These are phyloP conservation scores for Linnemannia exigua DNA, from an alignment of 192 early-diverging fungal species.

Conservation along the genomic window DNA sequence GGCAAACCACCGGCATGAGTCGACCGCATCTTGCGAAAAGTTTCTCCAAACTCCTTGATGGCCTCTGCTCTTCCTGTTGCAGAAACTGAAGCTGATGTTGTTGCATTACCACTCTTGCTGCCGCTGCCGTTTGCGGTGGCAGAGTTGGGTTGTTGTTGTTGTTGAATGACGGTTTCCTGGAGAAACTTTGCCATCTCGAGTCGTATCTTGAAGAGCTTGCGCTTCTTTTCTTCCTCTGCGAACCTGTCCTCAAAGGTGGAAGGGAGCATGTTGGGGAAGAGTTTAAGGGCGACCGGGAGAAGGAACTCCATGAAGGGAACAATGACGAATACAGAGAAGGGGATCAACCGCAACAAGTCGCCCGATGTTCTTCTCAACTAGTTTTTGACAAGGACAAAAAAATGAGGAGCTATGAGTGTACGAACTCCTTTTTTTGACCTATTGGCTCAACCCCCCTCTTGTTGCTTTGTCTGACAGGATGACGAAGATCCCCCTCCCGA, in stretches of 20 bases:
- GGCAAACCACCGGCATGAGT: constrained; percentile 80
- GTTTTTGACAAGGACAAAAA: not conserved
- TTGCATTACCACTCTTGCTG: constrained; percentile 68
- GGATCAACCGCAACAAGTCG: constrained; percentile 90
- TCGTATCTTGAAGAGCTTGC: constrained; percentile 91
- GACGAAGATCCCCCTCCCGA: not conserved
- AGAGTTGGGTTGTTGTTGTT: constrained; percentile 74
- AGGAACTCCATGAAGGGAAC: constrained; percentile 97
- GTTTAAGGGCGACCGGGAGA: constrained; percentile 88
- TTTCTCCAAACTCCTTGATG: constrained; percentile 80
- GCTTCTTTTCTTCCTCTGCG: constrained; percentile 92
- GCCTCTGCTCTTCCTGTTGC: constrained; percentile 64
- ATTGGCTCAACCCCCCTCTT: not conserved
- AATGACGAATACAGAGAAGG: constrained; percentile 91
- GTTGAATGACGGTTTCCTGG: constrained; percentile 95
- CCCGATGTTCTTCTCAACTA: constrained; percentile 88
- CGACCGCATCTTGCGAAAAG: constrained; percentile 87
- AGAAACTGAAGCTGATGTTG: constrained; percentile 72
- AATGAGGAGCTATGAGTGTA: too few species aligned
- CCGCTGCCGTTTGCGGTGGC: not conserved
- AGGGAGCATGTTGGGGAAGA: constrained; percentile 98
- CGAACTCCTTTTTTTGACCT: too few species aligned
- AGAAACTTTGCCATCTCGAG: constrained; percentile 96
- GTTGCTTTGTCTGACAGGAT: constrained; percentile 3
- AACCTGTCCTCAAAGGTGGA: constrained; percentile 95